Base-by-base conservation (phyloP, 768 basidiomycete species). In the Trametes cingulata region DNA sequence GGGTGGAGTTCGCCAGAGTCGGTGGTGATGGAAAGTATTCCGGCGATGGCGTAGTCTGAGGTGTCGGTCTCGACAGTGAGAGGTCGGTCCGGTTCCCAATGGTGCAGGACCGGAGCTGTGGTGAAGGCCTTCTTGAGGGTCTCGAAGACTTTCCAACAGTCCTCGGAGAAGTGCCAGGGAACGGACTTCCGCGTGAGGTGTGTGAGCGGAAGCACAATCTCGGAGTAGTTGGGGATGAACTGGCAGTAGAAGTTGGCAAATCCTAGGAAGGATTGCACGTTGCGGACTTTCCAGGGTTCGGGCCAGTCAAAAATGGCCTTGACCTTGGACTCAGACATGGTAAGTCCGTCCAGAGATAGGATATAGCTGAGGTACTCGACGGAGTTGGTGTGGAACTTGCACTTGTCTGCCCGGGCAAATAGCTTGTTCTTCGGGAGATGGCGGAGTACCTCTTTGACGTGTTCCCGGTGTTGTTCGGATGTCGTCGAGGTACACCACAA, bases 311-410 rank as follows among this genome's bases (percentile, higher is more conserved):
- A 7, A n/a, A 74, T 71, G 1, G 65, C 67, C 6, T 73, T 45
- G 20, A 83, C 61, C 67, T 83, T 84, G 10, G 58, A 63, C 1
- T 69, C 68, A 52, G 76, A 71, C 77, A 82, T 81, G 13, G 36
- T 29, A 35, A 80, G 61, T n/a, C 70, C 67, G 5, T 70, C 62
- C 6, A 65, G 57, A 12, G 59, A 48, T 46, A 81, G 63, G 39
- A 80, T 62, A 58, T 74, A 75, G 6, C 81, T 77, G 1, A 82
- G 71, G 67, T 76, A 81, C 51, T 78, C 73, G 10, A 81, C 74
- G n/a, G 70, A 56, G 5, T 67, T 42, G 6, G 65, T 60, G 63
- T 77, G 67, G 56, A 78, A 80, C 48, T 74, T 68, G 47, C 70
- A 75, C 59, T 76, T 76, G 15, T 69, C 56, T n/a, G n/a, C n/a